phyloP scores from a whole-genome alignment of 148 eudicot genomes.

The Mesembryanthemum crystallinum region DNA sequence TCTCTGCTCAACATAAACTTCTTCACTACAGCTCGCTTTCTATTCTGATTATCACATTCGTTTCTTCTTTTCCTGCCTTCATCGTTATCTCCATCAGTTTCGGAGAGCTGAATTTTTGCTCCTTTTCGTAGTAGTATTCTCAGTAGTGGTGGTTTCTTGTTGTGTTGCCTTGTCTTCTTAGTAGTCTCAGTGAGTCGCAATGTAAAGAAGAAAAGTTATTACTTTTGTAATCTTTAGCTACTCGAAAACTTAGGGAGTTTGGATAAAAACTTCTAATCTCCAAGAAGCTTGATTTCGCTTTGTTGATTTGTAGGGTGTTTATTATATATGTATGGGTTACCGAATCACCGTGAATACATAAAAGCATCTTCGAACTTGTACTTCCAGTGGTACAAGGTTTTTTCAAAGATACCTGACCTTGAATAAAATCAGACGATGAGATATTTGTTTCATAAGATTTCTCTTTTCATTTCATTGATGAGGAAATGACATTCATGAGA shows the following conservation, averaged over 20 bases:
- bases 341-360: not conserved
- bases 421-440: not conserved
- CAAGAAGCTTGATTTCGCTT: not conserved
- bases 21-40: not conserved
- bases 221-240: not conserved
- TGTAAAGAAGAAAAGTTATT: not conserved
- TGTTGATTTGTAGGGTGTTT: not conserved
- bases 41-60: not conserved
- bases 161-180: not conserved
- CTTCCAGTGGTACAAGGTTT: not conserved
- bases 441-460: not conserved
- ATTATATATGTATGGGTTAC: too few species aligned
- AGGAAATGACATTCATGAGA: too few species aligned
- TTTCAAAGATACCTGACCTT: not conserved
- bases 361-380: not conserved
- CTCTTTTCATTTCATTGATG: too few species aligned
- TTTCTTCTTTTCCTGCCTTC: not conserved
- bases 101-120: slow-evolving; percentile 13
- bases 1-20: slow-evolving; percentile 1
- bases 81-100: not conserved
- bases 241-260: not conserved
- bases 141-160: slow-evolving; percentile 1
- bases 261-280: not conserved
- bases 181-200: not conserved
- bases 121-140: slow-evolving; percentile 21